Conservation (phyloP, 495 filamentous ascomycete species). For the Neurospora sp. region DNA sequence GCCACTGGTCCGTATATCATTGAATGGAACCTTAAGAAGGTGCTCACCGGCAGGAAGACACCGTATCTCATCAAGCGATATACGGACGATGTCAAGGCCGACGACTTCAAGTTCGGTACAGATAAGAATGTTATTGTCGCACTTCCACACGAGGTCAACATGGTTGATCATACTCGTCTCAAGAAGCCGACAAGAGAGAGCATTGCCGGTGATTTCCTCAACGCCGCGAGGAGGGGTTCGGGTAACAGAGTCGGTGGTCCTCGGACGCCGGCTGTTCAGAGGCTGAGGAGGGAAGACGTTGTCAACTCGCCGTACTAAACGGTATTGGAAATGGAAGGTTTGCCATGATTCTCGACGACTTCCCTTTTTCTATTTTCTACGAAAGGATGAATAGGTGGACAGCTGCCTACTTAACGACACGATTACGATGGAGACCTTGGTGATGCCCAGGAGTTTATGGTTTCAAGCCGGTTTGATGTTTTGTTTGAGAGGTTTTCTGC, state of each 20-base stretch:
- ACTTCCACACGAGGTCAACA: constrained; percentile 93
- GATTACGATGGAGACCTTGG: neutral
- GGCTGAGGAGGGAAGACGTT: constrained; percentile 62
- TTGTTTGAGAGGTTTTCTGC: neutral
- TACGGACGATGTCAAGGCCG: constrained; percentile 89
- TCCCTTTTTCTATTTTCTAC: neutral
- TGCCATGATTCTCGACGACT: neutral
- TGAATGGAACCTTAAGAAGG: constrained; percentile 90
- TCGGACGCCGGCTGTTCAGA: constrained; percentile 37
- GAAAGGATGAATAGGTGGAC: neutral
- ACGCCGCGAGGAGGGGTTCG: constrained; percentile 37
- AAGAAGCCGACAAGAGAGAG: constrained; percentile 88
- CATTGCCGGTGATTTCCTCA: constrained; percentile 50
- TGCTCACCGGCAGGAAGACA: constrained; percentile 65
- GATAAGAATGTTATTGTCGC: constrained; percentile 98
- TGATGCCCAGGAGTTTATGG: neutral
- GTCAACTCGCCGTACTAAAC: constrained; percentile 74
- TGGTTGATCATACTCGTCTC: constrained; percentile 78
- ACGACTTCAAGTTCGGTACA: constrained; percentile 93
- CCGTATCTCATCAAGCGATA: constrained; percentile 97
- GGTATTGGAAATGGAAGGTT: neutral
- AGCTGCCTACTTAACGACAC: neutral
- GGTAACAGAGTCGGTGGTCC: constrained; percentile 25
- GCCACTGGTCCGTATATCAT: constrained; percentile 97
- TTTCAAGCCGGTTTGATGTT: neutral